Evolutionary conservation across 1,284 basidiomycete genomes (phyloP).

Genomic region (Trichosporon sp.): DNA sequence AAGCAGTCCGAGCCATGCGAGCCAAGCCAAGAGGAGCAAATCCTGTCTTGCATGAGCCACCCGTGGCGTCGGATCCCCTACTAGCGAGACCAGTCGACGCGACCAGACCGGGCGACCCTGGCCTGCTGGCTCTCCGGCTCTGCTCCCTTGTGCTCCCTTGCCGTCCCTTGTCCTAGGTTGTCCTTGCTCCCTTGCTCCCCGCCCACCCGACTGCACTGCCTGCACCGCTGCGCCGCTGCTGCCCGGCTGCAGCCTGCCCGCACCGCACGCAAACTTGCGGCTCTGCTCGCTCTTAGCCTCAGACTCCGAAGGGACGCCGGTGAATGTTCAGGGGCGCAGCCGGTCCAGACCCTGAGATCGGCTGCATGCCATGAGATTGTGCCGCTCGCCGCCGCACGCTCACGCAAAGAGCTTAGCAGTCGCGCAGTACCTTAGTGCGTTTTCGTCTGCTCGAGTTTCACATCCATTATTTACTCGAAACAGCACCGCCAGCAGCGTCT

Average conservation of each 20-base stretch:
- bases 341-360: not conserved
- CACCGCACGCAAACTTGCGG: not conserved
- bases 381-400: not conserved
- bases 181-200: not conserved
- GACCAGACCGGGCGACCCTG: not conserved
- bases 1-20: not conserved
- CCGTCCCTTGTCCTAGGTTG: not conserved
- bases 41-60: conserved; percentile 4
- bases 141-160: not conserved
- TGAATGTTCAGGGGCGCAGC: not conserved
- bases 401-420: not conserved
- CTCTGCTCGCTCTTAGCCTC: not conserved
- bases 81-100: not conserved
- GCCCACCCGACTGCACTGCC: not conserved
- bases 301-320: not conserved
- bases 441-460: not conserved
- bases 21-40: conserved; percentile 5
- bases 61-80: conserved; percentile 1
- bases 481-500: not conserved
- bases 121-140: not conserved
- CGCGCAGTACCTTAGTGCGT: not conserved
- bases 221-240: not conserved
- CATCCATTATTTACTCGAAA: not conserved
- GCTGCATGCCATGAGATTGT: not conserved
- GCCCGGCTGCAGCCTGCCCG: not conserved